Evolutionary conservation across 1,139 yeast species (phyloP), one percentile per base, ranked within the genome.

Genomic region (Yamadazyma sp.): DNA sequence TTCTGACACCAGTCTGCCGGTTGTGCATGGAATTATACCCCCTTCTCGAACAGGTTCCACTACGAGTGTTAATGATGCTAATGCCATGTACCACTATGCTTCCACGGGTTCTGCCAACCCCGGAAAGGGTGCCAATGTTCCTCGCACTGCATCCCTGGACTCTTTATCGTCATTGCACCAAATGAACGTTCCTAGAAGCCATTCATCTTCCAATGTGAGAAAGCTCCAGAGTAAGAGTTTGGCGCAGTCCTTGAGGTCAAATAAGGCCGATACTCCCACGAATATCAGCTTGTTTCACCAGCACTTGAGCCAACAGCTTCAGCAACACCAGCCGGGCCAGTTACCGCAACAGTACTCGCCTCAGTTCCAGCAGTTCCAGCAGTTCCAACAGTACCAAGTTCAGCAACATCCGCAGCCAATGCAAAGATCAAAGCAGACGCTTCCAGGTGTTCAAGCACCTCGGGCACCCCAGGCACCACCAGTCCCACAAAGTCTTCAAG

Each of bases 251-350:
- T 46, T 66, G 34, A 53, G 72, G 29, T 46, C 56, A n/a, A 57
- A 44, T 37, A 56, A 48, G 34, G 45, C 48, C 18, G 71, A 65
- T 42, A 62, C 64, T 8, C 58, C 67, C 11, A 62, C 70, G 7
- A 66, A 65, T 39, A 59, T 62, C 10, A 37, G 40, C 3, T 31
- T 51, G 29, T 50, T 48, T 32, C 54, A 54, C 24, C 47, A 47
- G 33, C 47, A 47, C 34, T 36, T 53, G 37, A 43, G 31, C 23
- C 45, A 48, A 15, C 53, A 50, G 27, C 44, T 41, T 21, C 53
- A 49, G 30, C 52, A 43, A 25, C 45, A 48, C 21, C 52, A 45
- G 33, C 53, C 51, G 2, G 52, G 48, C 6, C 47, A 39, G 21
- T 37, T 46, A 26, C 49, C 48, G 17, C 54, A 41, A 33, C 51